Evolutionary conservation across 345 rosid genomes (phyloP), one percentile per base, ranked within the genome.

Genomic region (Salix purpurea): DNA sequence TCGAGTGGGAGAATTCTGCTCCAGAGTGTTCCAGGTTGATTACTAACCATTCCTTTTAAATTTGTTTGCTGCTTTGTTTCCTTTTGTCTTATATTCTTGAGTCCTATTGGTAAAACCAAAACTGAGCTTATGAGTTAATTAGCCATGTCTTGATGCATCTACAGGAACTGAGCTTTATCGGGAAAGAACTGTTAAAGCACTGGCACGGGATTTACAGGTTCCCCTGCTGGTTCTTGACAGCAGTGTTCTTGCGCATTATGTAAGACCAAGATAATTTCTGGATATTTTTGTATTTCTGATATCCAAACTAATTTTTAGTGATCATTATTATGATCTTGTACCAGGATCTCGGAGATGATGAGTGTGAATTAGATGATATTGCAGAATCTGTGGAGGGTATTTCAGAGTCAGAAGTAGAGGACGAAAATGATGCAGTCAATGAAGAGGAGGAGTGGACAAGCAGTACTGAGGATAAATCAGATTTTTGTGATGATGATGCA

Each of bases 1-100:
- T 93, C 98, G 48, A 90, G 95, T 84, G 93, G 94, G 73, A 91
- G 98, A 87, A 89, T 96, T 86, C 72, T 92, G 86, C 94, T 96
- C 75, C 97, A 89, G 87, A 89, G 98, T 83, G 79, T 90, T 78
- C 97, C 99, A 88, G 97, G 98, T 94, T 56, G 76, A 80, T 78
- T 50, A 52, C 44, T 71, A 69, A 19, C 46, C 37, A 3, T 21
- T 19, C 18, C 32, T 14, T 70, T 28, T 56, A 75, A 76, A 62
- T 4, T 24, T 50, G 18, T 70, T 46, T 66, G 15, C 34, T 40
- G 72, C 67, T 30, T 18, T 66, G 16, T 65, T 9, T 32, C 19
- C 52, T 37, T 42, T 14, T 69, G 30, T 67, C 13, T 18, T 70
- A 48, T 7, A 7, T 21, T 67, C 77, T 64, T 7, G 10, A 50